Conservation (phyloP, 2,329 filamentous ascomycete species). For the Balansia obtecta region DNA sequence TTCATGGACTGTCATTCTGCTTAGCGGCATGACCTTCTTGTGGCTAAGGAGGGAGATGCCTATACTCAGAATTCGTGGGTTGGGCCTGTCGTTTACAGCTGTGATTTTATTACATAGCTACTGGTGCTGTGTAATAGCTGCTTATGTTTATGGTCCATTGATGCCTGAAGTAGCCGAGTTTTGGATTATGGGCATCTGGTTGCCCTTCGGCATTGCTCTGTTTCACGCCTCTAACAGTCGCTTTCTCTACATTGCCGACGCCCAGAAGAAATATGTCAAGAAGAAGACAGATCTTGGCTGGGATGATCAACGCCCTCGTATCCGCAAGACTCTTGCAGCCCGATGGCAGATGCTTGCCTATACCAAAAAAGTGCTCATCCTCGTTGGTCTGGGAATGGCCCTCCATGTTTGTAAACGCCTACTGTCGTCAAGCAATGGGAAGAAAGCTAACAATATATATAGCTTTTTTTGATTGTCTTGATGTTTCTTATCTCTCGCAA, state of each 20-base stretch:
- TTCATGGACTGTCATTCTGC: conserved; percentile 26
- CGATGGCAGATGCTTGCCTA: conserved; percentile 30
- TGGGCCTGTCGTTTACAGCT: conserved; percentile 27
- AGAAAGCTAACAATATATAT: background rate
- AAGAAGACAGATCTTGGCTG: conserved; percentile 6
- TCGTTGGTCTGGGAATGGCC: conserved; percentile 40
- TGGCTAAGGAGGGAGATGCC: conserved; percentile 26
- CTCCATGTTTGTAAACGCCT: conserved; percentile 32
- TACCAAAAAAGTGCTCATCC: conserved; percentile 33
- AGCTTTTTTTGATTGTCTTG: conserved; percentile 46
- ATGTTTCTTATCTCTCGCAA: conserved; percentile 53
- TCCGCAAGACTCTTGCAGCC: conserved; percentile 18
- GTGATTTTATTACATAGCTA: conserved; percentile 29
- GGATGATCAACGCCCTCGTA: conserved; percentile 6
- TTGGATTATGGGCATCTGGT: conserved; percentile 55
- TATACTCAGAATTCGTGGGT: conserved; percentile 27
- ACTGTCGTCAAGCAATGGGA: background rate
- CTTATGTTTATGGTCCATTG: conserved; percentile 26
- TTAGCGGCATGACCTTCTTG: conserved; percentile 28
- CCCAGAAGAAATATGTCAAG: conserved; percentile 33
- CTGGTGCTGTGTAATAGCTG: conserved; percentile 27
- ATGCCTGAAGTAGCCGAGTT: conserved; percentile 43
- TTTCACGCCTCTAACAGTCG: conserved; percentile 53
- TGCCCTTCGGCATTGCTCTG: conserved; percentile 52
- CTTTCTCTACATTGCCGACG: conserved; percentile 44